Base-by-base conservation (phyloP, 345 rosid genomes). In the Citrus medica region DNA sequence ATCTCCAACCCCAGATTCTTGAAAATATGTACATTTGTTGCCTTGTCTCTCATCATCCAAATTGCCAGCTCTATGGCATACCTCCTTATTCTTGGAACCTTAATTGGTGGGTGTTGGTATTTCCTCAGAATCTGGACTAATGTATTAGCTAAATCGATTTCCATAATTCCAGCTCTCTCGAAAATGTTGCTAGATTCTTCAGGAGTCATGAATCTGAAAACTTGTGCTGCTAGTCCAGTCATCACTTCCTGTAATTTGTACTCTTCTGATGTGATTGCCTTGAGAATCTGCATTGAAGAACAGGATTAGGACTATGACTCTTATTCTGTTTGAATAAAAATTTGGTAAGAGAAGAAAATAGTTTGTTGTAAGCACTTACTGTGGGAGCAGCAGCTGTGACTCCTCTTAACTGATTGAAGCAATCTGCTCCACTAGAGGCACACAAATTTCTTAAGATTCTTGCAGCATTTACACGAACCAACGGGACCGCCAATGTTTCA, bases 171-270 rank as follows among this genome's bases (percentile, higher is more conserved):
- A 59, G 91, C 82, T 76, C 59, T 75, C 19, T 84, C 76, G 10
- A 92, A 87, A 82, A 83, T 71, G 42, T 66, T 65, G 70, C 61
- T 82, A 30, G 89, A 84, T 84, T 93, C 97, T 71, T 87, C 81
- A 69, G 82, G 71, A 13, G 76, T 82, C 95, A 91, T 84, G 83
- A 84, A 86, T 69, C 78, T 92, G 85, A 93, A 91, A 67, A 87
- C 85, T 70, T 88, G 92, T 48, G 79, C 87, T 19, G 88, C 94
- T 80, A 87, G 84, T 71, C 94, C 95, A 72, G 89, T 73, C 97
- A 96, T 93, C 74, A 93, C 97, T 89, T 96, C 99, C 67, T 94
- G 99, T 76, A 89, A 67, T 77, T 96, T 96, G 84, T 82, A 80
- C 71, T 91, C 92, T 73, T 82, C 90, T 48, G 89, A 86, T 83